Evolutionary conservation across 805 yeast species (phyloP).

Genomic region (Wickerhamomyces chambardii): DNA sequence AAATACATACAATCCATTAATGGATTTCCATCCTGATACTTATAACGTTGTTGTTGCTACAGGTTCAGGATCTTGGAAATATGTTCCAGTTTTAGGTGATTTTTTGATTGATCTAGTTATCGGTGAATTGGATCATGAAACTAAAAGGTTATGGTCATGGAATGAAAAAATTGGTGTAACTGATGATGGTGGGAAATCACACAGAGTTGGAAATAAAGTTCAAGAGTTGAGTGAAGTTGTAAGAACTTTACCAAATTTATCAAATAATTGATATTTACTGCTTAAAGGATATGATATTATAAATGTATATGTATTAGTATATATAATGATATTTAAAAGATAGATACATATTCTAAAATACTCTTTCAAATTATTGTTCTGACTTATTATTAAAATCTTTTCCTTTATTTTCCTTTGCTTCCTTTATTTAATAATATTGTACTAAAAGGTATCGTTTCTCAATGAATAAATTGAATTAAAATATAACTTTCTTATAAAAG

Average conservation of each 20-base stretch:
- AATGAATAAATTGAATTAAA: too few species aligned
- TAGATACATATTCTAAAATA: too few species aligned
- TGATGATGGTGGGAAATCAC: background rate
- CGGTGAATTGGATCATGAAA: slow-evolving; percentile 3
- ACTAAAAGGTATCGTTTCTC: too few species aligned
- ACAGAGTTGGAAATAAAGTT: background rate
- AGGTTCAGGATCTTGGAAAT: slow-evolving; percentile 24
- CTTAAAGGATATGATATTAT: too few species aligned
- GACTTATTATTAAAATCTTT: too few species aligned
- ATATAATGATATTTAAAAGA: too few species aligned
- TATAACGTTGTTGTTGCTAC: slow-evolving; percentile 20
- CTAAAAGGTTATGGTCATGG: slow-evolving; percentile 6
- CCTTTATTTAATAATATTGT: too few species aligned
- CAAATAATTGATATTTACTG: too few species aligned
- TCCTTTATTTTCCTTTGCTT: too few species aligned
- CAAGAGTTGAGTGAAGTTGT: background rate
- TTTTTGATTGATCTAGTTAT: slow-evolving; percentile 7
- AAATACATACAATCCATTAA: slow-evolving; percentile 19
- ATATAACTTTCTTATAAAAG: too few species aligned
- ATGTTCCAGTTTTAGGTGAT: slow-evolving; percentile 21
- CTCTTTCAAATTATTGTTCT: too few species aligned
- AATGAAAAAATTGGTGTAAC: slow-evolving; percentile 2
- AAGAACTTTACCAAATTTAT: background rate
- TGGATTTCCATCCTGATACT: slow-evolving; percentile 18
- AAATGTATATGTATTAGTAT: too few species aligned